These are phyloP conservation scores for Paraconiothyrium sp. DNA, from an alignment of 2,329 filamentous ascomycete genomes.

Conservation along the genomic window DNA sequence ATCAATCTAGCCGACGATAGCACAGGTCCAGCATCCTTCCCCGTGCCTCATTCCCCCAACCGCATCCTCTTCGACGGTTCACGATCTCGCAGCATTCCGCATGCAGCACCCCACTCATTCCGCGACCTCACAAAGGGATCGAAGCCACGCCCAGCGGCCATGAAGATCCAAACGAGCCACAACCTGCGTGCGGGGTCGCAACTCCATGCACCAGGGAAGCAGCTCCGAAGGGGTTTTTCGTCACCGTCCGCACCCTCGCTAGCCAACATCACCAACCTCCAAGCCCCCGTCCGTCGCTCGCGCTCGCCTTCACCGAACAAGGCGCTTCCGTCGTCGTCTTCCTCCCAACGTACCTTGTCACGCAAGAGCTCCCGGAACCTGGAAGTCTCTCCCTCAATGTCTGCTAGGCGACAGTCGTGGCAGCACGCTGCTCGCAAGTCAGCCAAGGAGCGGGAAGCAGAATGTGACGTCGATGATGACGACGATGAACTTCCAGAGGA, in stretches of 20 bases:
- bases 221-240: constrained; percentile 53
- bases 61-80: constrained; percentile 44
- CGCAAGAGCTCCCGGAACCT: constrained; percentile 45
- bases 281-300: constrained; percentile 44
- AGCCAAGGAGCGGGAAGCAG: constrained; percentile 74
- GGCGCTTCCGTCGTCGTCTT: constrained; percentile 31
- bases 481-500: constrained; percentile 81
- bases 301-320: constrained; percentile 49
- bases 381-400: constrained; percentile 38
- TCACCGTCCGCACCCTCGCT: constrained; percentile 50
- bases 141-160: constrained; percentile 51
- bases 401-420: constrained; percentile 65
- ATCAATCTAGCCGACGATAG: constrained; percentile 78
- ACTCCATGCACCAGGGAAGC: constrained; percentile 51
- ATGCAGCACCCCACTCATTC: constrained; percentile 39
- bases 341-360: constrained; percentile 43
- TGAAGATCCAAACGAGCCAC: constrained; percentile 52
- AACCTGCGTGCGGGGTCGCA: constrained; percentile 46
- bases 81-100: constrained; percentile 26
- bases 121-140: constrained; percentile 50
- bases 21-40: constrained; percentile 57
- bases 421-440: constrained; percentile 73
- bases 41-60: constrained; percentile 44
- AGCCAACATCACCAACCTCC: constrained; percentile 38
- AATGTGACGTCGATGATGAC: constrained; percentile 74